A percentile compares a stretch with the other conserved stretches of the same genome.
phyloP scores from a whole-genome alignment of 106 monocot genomes.

The Phalaenopsis equestris region DNA sequence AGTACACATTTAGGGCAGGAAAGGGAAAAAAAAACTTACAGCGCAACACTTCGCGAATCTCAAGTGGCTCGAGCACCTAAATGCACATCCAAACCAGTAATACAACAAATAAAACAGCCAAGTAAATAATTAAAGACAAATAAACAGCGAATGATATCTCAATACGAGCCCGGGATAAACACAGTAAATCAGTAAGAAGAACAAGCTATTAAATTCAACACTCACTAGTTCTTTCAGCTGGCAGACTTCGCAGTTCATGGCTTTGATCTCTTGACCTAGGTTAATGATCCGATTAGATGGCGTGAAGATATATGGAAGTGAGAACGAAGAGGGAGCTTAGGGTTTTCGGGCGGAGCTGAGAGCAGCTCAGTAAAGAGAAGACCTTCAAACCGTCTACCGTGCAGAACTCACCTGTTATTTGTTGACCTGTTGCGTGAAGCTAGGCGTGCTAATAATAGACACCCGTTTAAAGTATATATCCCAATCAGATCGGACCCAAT shows the following conservation, averaged over 20 bases:
- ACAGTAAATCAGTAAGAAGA: background rate
- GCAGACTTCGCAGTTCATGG: constrained; percentile 24
- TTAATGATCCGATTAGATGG: background rate
- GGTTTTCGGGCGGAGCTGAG: background rate
- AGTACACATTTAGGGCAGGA: background rate
- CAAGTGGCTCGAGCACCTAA: constrained; percentile 59
- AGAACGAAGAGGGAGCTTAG: background rate
- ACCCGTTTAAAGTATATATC: no score
- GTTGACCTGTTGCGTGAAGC: background rate
- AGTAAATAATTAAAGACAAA: background rate
- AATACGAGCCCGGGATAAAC: background rate
- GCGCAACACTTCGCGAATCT: constrained; percentile 81
- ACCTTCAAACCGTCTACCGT: background rate
- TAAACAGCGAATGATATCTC: background rate
- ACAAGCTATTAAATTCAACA: background rate
- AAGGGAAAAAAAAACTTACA: constrained; percentile 39
- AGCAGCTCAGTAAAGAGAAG: background rate
- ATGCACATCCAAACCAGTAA: background rate
- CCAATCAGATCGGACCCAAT: no score
- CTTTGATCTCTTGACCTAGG: background rate
- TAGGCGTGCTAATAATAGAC: background rate
- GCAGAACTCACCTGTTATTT: no score
- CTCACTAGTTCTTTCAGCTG: constrained; percentile 25
- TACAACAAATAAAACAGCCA: background rate
- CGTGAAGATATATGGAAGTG: background rate